These are phyloP conservation scores for Hanseniaspora mollemarum DNA, from an alignment of 805 yeast genomes.

Conservation along the genomic window DNA sequence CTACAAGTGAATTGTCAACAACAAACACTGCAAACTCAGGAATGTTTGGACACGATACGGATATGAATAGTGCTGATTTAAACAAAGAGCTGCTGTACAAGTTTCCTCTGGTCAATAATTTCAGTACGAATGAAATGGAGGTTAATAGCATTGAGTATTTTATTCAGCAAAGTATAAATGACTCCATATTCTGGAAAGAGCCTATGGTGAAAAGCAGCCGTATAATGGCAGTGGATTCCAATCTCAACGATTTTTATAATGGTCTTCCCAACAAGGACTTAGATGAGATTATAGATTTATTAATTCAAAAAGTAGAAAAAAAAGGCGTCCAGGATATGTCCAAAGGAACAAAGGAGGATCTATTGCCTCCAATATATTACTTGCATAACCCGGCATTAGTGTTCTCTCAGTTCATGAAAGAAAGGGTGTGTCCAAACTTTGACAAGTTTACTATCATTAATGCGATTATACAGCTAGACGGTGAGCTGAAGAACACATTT, in stretches of 20 bases:
- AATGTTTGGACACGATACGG: background rate
- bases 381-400: conserved; percentile 2
- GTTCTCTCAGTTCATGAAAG: background rate
- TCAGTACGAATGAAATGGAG: background rate
- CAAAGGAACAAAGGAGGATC: background rate
- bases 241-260: background rate
- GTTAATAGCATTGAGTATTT: background rate
- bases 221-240: no score
- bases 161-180: background rate
- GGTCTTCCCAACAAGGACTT: background rate
- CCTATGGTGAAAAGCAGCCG: no score
- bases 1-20: background rate
- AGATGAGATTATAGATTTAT: background rate
- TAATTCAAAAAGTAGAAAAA: background rate
- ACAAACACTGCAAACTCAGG: background rate
- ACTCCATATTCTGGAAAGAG: background rate
- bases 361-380: background rate
- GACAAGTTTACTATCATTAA: background rate
- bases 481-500: background rate
- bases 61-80: background rate
- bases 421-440: conserved; percentile 1
- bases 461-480: background rate
- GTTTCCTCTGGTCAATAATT: conserved; percentile 4
- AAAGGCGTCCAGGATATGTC: background rate
- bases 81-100: background rate